Base-by-base conservation (phyloP, 1,284 basidiomycete species). In the Apiotrichum sp. region DNA sequence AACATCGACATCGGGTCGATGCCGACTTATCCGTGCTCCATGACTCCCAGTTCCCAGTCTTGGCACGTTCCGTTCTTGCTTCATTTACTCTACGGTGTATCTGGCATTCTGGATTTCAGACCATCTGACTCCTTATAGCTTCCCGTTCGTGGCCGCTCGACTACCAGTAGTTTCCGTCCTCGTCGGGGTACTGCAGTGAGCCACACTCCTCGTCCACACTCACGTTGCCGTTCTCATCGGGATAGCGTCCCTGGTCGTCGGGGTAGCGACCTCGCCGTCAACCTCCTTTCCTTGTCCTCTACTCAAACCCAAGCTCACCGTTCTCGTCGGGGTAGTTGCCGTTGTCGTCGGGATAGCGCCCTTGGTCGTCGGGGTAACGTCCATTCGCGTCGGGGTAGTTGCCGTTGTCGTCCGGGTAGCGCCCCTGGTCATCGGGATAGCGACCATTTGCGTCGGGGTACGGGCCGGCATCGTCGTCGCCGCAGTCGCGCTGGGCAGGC, bases 321-420 rank as follows among this genome's bases (percentile, higher is more conserved):
- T 46, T 46, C 16, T 38, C 35, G n/a, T 38, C 46, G 4, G 46
- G 46, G 34, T 47, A 47, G 16, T 14, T 31, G 45, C 45, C 48
- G 16, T 51, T 43, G 32, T 50, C 32, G 11, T 50, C 49, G 49
- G 50, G 50, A 41, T 52, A 45, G 22, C n/a, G 43, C 35, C 44
- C 44, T 6, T 46, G 13, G 35, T 38, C 35, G 34, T 38, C 46
- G 4, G 46, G 46, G 46, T 47, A 47, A 9, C 32, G 45, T 31
- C 45, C 48, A 13, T 51, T 43, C 31, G 42, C 32, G 11, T 50
- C 49, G 49, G 50, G 50, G 50, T 51, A 51, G 33, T 38, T 35
- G 22, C 51, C 51, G 13, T 36, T 39, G 34, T 46, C n/a, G 36
- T 46, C 44, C 2, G 51, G 43, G 31, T 52, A 45, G 22, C n/a